Conservation (phyloP, 139 green algal genomes). For the Marvania coccoides region DNA sequence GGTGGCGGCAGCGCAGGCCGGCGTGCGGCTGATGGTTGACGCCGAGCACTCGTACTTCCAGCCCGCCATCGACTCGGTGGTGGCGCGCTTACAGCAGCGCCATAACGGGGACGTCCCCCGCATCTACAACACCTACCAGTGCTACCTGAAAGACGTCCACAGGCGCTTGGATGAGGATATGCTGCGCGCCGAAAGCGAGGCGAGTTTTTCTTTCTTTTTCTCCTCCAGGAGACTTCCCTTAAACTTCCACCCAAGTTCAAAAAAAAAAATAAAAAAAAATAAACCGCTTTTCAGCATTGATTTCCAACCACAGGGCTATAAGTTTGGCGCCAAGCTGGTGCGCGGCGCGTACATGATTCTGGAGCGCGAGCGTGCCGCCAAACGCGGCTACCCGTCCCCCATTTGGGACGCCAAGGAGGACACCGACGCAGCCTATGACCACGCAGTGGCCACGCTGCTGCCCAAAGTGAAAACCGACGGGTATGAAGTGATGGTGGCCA, state of each 20-base stretch:
- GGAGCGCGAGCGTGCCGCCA: slow-evolving; percentile 52
- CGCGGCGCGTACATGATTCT: slow-evolving; percentile 64
- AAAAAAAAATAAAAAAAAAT: too few relatives aligned
- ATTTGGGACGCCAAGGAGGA: slow-evolving; percentile 59
- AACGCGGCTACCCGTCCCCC: slow-evolving; percentile 49
- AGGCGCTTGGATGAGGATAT: slow-evolving; percentile 57
- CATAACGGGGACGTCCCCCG: slow-evolving; percentile 57
- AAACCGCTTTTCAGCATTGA: too few relatives aligned
- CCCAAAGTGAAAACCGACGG: slow-evolving; percentile 18
- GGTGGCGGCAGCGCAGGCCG: slow-evolving; percentile 17
- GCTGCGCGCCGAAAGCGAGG: slow-evolving; percentile 44
- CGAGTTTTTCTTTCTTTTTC: too few relatives aligned
- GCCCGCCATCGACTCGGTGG: slow-evolving; percentile 77
- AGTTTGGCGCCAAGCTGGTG: slow-evolving; percentile 53
- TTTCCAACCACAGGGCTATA: slow-evolving; percentile 23
- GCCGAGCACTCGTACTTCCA: slow-evolving; percentile 88
- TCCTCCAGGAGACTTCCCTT: too few relatives aligned
- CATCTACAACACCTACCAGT: slow-evolving; percentile 80
- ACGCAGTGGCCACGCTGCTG: slow-evolving; percentile 31
- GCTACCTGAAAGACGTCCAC: slow-evolving; percentile 66
- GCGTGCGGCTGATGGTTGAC: slow-evolving; percentile 76
- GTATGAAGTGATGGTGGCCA: slow-evolving; percentile 61
- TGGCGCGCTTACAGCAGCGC: slow-evolving; percentile 51
- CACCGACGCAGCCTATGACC: slow-evolving; percentile 69
- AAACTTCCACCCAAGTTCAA: too few relatives aligned